Conservation (phyloP, 108 stramenopile species). For the Cyclotella atomus region DNA sequence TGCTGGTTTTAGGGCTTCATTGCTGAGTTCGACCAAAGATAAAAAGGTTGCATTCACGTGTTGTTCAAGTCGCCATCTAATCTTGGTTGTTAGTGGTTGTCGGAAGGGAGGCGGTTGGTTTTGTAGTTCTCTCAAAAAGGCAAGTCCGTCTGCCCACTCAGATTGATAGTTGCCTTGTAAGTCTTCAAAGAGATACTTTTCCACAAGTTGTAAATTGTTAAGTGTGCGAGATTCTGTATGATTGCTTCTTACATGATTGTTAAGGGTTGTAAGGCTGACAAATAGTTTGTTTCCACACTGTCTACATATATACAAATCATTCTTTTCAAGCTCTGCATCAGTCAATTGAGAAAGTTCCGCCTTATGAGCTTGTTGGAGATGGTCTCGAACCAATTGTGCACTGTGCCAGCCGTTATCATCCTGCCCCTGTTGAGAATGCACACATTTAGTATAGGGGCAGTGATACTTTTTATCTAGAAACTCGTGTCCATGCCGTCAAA, state of each 20-base stretch:
- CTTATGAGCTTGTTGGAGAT: background rate
- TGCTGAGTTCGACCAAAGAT: background rate
- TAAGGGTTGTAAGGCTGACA: background rate
- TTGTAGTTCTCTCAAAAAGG: background rate
- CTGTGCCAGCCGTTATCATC: background rate
- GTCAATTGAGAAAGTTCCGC: background rate
- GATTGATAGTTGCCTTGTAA: background rate
- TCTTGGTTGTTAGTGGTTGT: background rate
- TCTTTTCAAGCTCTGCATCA: background rate
- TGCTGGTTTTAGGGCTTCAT: background rate
- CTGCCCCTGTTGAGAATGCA: background rate
- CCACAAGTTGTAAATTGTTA: background rate
- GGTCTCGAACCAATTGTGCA: background rate
- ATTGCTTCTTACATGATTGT: background rate
- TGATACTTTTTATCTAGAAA: background rate
- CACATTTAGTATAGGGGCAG: background rate
- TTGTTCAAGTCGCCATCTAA: background rate
- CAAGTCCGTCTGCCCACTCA: background rate
- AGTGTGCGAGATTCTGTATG: background rate
- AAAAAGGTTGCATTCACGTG: background rate
- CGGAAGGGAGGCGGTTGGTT: background rate
- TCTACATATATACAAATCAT: background rate
- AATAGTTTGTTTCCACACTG: background rate
- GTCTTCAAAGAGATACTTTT: background rate
- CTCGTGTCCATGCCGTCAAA: background rate